Conservation (phyloP, 2,329 filamentous ascomycete genomes). For the Lasiodiplodia theobromae region DNA sequence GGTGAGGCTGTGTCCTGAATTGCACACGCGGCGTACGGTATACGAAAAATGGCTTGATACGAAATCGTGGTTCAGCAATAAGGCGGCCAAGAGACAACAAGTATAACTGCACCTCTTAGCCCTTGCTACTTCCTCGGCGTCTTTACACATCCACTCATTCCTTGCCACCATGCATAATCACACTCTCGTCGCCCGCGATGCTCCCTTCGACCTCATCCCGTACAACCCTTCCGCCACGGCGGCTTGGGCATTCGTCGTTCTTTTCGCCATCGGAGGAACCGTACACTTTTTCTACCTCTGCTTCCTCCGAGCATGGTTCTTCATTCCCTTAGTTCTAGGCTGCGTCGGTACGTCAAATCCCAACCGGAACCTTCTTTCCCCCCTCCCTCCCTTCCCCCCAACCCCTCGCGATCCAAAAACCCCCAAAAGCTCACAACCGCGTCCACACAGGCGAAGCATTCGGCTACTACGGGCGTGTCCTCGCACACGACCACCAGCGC, state of each 20-base stretch:
- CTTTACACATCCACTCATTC: neutral
- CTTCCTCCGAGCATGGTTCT: conserved; percentile 56
- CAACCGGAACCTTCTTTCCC: conserved; percentile 31
- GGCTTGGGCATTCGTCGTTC: conserved; percentile 40
- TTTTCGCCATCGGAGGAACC: conserved; percentile 39
- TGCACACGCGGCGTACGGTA: neutral
- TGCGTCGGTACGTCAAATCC: conserved; percentile 53
- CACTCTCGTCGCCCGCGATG: conserved; percentile 1
- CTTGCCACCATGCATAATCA: neutral
- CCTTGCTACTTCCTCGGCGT: neutral
- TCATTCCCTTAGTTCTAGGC: conserved; percentile 59
- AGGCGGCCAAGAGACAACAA: neutral
- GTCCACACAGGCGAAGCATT: conserved; percentile 54
- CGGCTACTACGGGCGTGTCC: conserved; percentile 57
- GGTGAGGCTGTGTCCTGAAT: neutral
- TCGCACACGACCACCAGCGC: conserved; percentile 37
- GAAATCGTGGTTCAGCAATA: neutral
- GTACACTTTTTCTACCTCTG: conserved; percentile 50
- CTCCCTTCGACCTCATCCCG: conserved; percentile 43
- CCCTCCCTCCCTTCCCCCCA: neutral
- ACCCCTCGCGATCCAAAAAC: neutral
- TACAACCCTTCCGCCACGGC: conserved; percentile 41
- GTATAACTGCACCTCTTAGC: neutral
- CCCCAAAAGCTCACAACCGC: neutral
- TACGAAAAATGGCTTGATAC: neutral